phyloP scores from a whole-genome alignment of 495 filamentous ascomycete species.

The Penicillium angulare region DNA sequence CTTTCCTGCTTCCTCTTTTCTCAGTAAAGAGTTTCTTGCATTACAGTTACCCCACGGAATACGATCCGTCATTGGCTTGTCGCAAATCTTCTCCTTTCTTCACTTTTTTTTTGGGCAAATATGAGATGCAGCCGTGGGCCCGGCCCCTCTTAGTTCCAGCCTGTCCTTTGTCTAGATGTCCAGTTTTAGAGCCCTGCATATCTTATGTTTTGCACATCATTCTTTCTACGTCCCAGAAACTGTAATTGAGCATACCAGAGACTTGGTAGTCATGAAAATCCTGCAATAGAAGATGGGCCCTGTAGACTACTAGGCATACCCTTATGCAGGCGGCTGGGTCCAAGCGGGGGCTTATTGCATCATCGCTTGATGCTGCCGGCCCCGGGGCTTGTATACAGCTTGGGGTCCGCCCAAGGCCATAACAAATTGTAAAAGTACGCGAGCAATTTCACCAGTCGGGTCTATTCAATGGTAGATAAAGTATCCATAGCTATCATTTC shows the following conservation, averaged over 20 bases:
- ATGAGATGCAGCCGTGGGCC: slow-evolving; percentile 17
- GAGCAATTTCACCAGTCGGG: too few relatives aligned
- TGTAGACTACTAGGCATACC: slow-evolving; percentile 3
- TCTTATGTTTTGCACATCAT: slow-evolving; percentile 10
- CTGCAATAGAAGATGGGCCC: background rate
- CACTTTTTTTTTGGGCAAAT: slow-evolving; percentile 22
- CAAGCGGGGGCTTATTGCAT: slow-evolving; percentile 22
- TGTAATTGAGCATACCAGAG: too few relatives aligned
- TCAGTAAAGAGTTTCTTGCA: slow-evolving; percentile 23
- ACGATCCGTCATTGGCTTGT: slow-evolving; percentile 20
- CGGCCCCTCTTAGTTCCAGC: slow-evolving; percentile 10
- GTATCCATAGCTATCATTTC: too few relatives aligned
- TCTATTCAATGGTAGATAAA: too few relatives aligned
- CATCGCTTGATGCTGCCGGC: too few relatives aligned
- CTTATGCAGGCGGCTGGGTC: slow-evolving; percentile 23
- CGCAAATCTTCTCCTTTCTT: slow-evolving; percentile 12
- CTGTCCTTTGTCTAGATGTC: slow-evolving; percentile 21
- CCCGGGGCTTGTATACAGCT: background rate
- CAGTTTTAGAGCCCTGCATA: slow-evolving; percentile 22
- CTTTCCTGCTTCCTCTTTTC: slow-evolving; percentile 5
- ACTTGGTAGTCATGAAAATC: background rate
- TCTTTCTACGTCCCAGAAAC: background rate
- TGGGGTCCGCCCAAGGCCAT: too few relatives aligned
- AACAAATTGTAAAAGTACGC: too few relatives aligned
- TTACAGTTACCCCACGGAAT: slow-evolving; percentile 27